Percentiles rank a stretch among this genome's conserved stretches.
Conservation (phyloP, 2,329 filamentous ascomycete species). For the Trichoderma atrobrunneum region DNA sequence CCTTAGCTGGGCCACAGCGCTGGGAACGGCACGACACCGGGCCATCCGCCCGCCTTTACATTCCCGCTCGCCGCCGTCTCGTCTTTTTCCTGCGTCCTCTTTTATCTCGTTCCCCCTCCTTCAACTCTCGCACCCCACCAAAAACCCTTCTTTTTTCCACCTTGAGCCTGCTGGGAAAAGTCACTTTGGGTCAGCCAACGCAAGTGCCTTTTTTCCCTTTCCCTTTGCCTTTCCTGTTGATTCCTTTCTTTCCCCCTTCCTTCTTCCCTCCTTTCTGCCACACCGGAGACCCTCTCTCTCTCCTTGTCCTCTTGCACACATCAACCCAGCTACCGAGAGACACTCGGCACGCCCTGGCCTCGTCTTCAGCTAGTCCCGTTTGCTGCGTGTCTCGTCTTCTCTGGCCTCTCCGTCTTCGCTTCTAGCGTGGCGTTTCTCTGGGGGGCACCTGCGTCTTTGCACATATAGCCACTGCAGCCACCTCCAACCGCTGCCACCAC, state of each 20-base stretch:
- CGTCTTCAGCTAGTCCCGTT: slow-evolving; percentile 3
- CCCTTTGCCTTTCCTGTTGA: neutral
- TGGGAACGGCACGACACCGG: slow-evolving; percentile 41
- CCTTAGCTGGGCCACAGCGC: slow-evolving; percentile 31
- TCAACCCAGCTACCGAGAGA: slow-evolving; percentile 1
- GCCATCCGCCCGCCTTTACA: slow-evolving; percentile 38
- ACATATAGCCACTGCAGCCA: slow-evolving; percentile 17
- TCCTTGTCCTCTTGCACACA: neutral
- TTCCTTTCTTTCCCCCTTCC: neutral
- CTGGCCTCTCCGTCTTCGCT: slow-evolving; percentile 11
- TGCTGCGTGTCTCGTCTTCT: slow-evolving; percentile 6
- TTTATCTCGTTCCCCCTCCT: slow-evolving; percentile 18
- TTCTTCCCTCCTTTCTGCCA: neutral
- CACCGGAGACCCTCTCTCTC: neutral
- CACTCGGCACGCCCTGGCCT: slow-evolving; percentile 3
- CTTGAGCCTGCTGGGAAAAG: slow-evolving; percentile 3
- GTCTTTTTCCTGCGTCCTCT: slow-evolving; percentile 18
- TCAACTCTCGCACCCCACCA: slow-evolving; percentile 22
- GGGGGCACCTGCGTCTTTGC: slow-evolving; percentile 3
- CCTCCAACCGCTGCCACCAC: slow-evolving; percentile 5
- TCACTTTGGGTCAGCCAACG: slow-evolving; percentile 4
- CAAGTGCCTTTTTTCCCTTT: neutral
- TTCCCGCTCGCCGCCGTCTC: slow-evolving; percentile 31
- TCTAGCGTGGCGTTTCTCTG: slow-evolving; percentile 11
- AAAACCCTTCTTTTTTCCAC: slow-evolving; percentile 3